Evolutionary conservation across 768 basidiomycete species (phyloP).

Genomic region (Mycena maculata): DNA sequence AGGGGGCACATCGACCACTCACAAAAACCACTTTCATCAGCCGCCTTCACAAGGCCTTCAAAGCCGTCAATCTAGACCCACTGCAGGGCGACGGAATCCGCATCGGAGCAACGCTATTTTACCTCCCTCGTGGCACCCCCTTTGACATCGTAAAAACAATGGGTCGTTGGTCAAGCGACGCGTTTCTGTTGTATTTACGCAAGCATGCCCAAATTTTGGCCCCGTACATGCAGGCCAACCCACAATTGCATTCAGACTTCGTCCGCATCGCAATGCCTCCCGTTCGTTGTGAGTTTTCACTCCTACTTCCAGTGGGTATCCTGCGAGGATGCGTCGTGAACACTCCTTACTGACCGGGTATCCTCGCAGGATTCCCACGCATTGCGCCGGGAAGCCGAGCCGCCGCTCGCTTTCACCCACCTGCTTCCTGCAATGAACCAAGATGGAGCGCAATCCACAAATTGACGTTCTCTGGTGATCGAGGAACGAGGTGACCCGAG

Average conservation of each 20-base stretch:
- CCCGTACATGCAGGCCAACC: slow-evolving; percentile 39
- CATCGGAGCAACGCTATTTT: slow-evolving; percentile 43
- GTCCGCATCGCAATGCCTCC: slow-evolving; percentile 13
- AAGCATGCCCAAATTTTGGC: slow-evolving; percentile 33
- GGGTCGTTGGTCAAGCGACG: slow-evolving; percentile 46
- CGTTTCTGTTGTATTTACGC: slow-evolving; percentile 42
- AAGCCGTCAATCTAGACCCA: not conserved
- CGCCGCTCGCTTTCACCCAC: no score
- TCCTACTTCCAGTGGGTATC: slow-evolving; percentile 6
- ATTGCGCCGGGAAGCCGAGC: no score
- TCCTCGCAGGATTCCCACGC: no score
- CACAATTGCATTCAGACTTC: slow-evolving; percentile 21
- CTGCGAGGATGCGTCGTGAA: slow-evolving; percentile 20
- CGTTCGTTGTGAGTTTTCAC: slow-evolving; percentile 22
- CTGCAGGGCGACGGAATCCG: slow-evolving; percentile 43
- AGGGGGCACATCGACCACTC: not conserved
- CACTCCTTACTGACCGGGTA: slow-evolving; percentile 23
- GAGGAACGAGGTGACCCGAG: no score
- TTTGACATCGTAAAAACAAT: slow-evolving; percentile 43
- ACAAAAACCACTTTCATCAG: slow-evolving; percentile 12
- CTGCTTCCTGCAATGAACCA: no score
- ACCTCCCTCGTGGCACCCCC: slow-evolving; percentile 39
- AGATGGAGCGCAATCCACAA: no score
- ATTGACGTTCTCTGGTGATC: no score
- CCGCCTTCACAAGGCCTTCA: slow-evolving; percentile 1